Base-by-base conservation (phyloP, 345 rosid species). In the Eutrema yunnanense region DNA sequence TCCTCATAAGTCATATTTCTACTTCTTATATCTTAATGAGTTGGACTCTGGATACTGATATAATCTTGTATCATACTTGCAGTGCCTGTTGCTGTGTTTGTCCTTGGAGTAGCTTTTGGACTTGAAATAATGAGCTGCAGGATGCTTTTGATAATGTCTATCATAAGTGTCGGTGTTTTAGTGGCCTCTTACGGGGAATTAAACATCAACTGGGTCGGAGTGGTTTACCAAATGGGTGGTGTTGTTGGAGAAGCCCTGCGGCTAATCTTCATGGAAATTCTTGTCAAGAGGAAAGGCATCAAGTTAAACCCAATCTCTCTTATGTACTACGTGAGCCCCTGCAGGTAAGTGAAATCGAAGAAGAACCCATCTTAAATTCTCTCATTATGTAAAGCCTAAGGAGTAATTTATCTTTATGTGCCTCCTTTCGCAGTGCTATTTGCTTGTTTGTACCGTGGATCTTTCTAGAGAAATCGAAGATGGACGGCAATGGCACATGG, bases 211-310 rank as follows among this genome's bases (percentile, higher is more conserved):
- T 94, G 97, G 98, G 79, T 94, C 38, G 98, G 98, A 66, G 98
- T 94, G 84, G 93, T 91, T 65, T 94, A 94, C 75, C 98, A 94
- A 81, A 94, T 94, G 98, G 98, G 98, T 65, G 98, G 97, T 58
- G 97, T 94, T 19, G 82, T 94, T 74, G 98, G 97, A 58, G 98
- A 94, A 83, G 93, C 98, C 75, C 77, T 91, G 36, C 66, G 80
- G 77, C 93, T 94, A 47, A 89, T 94, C 47, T 91, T 88, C 84
- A 94, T 94, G 98, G 97, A 94, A 78, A 83, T 94, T 75, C 79
- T 94, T 62, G 98, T 94, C 42, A 94, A 94, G 84, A 82, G 92
- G 78, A 94, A 94, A 82, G 98, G 98, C 68, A 84, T 94, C 77
- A 94, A 91, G 68, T 49, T 91, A 75, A 94, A 91, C 76, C 98